Conservation (phyloP, 1,284 basidiomycete species). For the Ustilago tritici region DNA sequence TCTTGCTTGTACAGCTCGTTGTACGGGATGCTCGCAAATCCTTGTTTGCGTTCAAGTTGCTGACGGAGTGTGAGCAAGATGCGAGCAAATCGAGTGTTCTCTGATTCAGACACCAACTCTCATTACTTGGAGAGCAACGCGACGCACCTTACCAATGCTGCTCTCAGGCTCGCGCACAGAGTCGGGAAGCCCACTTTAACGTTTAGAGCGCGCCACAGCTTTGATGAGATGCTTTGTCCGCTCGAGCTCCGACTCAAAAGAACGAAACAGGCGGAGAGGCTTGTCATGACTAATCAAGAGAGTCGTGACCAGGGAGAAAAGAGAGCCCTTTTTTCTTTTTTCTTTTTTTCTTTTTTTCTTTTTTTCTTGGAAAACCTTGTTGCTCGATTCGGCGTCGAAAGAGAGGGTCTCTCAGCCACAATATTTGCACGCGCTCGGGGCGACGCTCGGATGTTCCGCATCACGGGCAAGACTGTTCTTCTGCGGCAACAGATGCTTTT, state of each 20-base stretch:
- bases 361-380: constrained; percentile 3
- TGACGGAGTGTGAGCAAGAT: too few relatives aligned
- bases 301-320: too few relatives aligned
- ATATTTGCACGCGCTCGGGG: background rate
- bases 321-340: too few relatives aligned
- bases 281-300: too few relatives aligned
- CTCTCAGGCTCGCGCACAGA: constrained; percentile 22
- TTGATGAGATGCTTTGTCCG: background rate
- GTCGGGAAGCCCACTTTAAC: constrained; percentile 5
- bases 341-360: background rate
- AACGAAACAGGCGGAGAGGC: background rate
- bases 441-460: constrained; percentile 6
- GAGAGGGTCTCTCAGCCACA: background rate
- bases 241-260: constrained; percentile 15
- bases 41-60: too few relatives aligned
- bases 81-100: too few relatives aligned
- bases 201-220: background rate
- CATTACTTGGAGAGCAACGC: background rate
- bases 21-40: too few relatives aligned
- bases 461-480: constrained; percentile 11
- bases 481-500: constrained; percentile 5
- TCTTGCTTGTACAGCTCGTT: background rate
- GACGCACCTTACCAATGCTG: constrained; percentile 5
- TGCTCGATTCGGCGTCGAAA: constrained; percentile 4
- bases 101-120: background rate